A percentile compares a stretch with the other conserved stretches of the same genome.
These are phyloP conservation scores for Globisporangium perplexum DNA, from an alignment of 352 stramenopile species.

Conservation along the genomic window DNA sequence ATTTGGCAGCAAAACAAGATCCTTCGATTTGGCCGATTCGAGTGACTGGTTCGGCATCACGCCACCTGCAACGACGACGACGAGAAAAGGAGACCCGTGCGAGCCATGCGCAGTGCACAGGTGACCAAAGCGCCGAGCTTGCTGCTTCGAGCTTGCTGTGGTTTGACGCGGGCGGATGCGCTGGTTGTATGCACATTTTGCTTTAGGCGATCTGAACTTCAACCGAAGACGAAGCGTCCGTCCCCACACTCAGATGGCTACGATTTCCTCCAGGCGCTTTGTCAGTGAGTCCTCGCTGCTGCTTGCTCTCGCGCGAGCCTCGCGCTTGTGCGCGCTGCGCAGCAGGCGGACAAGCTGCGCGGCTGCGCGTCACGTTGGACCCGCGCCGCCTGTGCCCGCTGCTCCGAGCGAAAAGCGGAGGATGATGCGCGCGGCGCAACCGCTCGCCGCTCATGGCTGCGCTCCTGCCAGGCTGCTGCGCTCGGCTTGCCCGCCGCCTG, in stretches of 20 bases:
- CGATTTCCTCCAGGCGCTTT: neutral
- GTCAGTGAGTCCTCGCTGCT: neutral
- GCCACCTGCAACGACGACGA: no score
- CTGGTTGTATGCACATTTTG: neutral
- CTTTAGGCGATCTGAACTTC: neutral
- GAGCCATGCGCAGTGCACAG: no score
- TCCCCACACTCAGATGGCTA: neutral
- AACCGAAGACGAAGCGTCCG: neutral
- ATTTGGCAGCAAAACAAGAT: neutral
- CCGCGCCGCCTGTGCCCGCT: no score
- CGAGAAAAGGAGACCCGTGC: no score
- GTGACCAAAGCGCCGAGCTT: no score
- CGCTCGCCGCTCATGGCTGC: neutral
- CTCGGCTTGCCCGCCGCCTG: neutral
- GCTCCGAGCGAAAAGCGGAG: no score
- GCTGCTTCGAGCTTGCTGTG: neutral
- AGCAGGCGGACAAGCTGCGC: neutral
- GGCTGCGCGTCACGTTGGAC: neutral
- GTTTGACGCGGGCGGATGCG: neutral
- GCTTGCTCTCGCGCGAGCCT: neutral
- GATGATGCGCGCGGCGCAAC: neutral
- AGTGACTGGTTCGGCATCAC: no score
- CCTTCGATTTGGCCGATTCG: no score
- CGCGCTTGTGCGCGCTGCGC: neutral
- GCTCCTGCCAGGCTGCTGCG: neutral